Conservation (phyloP, 2,329 filamentous ascomycete species). For the Talaromyces atroroseus region DNA sequence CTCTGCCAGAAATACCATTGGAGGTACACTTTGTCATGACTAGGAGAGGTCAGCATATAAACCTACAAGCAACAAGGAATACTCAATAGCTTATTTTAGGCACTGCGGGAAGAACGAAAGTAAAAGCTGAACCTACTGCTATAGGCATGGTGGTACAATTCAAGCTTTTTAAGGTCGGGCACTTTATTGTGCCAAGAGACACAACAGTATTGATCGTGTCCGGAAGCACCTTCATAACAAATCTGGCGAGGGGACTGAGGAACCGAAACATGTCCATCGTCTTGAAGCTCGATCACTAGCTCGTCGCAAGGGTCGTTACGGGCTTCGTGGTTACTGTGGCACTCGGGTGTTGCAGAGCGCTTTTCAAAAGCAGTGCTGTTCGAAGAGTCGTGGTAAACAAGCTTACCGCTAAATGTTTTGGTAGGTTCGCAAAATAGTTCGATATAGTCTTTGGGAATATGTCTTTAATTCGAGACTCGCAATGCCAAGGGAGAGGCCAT, state of each 20-base stretch:
- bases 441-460: neutral
- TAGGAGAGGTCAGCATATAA: neutral
- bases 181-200: conserved; percentile 5
- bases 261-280: neutral
- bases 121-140: neutral
- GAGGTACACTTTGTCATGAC: neutral
- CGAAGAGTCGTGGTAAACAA: neutral
- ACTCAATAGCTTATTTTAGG: neutral
- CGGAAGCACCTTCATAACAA: conserved; percentile 1
- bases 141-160: neutral
- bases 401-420: neutral
- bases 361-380: neutral
- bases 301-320: neutral
- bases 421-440: conserved; percentile 1
- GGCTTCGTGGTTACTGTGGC: neutral
- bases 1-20: neutral
- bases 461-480: neutral
- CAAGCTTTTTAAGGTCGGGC: neutral
- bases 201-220: neutral
- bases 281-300: conserved; percentile 1
- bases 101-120: neutral
- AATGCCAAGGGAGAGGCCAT: neutral
- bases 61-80: neutral
- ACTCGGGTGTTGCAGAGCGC: neutral
- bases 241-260: conserved; percentile 1